Evolutionary conservation across 768 basidiomycete genomes (phyloP).

Genomic region (Suillus decipiens): DNA sequence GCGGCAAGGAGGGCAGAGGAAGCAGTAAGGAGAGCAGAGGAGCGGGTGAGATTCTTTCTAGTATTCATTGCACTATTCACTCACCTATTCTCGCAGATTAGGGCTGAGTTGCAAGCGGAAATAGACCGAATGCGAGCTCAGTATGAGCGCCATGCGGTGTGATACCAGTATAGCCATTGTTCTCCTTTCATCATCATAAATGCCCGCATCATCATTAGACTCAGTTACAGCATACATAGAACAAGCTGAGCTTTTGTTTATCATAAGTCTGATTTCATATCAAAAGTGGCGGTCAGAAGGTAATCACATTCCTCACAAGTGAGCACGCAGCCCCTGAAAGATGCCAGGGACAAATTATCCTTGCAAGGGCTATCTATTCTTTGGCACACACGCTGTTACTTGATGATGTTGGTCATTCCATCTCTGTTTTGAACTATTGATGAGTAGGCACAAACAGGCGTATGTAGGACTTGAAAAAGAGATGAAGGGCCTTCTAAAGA

Average conservation of each 20-base stretch:
- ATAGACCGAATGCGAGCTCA: neutral
- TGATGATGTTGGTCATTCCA: constrained; percentile 56
- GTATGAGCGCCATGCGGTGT: neutral
- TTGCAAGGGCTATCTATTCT: constrained; percentile 62
- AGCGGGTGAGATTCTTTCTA: neutral
- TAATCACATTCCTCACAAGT: constrained; percentile 15
- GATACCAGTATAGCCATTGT: neutral
- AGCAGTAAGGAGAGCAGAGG: neutral
- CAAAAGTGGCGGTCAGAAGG: constrained; percentile 59
- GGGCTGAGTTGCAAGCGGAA: neutral
- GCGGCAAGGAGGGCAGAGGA: neutral
- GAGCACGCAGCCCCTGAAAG: neutral
- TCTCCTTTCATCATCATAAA: neutral
- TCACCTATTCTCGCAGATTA: neutral
- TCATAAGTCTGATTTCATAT: constrained; percentile 1
- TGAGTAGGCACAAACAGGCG: constrained; percentile 13
- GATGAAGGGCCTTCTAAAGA: too few species aligned
- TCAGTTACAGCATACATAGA: neutral
- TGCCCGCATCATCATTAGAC: neutral
- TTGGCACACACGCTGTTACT: constrained; percentile 63
- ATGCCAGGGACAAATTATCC: constrained; percentile 46
- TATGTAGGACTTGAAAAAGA: too few species aligned
- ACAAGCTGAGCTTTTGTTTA: neutral
- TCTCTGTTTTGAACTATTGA: neutral
- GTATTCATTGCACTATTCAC: neutral